A percentile compares a stretch with the other conserved stretches of the same genome.
Evolutionary conservation across 345 rosid genomes (phyloP).

Genomic region (Citrus trifoliata): DNA sequence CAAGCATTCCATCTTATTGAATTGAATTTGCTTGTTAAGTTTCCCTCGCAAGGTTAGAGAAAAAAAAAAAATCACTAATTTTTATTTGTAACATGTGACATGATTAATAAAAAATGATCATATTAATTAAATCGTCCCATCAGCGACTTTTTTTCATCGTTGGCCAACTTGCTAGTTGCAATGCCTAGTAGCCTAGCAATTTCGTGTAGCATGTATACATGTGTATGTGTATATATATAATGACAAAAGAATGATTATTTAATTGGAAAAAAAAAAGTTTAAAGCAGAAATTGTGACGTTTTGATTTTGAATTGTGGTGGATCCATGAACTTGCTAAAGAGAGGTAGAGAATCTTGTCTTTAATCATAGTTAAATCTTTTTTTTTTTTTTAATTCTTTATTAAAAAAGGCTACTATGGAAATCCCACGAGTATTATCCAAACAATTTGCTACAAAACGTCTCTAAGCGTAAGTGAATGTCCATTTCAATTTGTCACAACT

Average conservation of each 20-base stretch:
- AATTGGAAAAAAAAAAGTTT: neutral
- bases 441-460: neutral
- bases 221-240: neutral
- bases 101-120: neutral
- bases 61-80: too few relatives aligned
- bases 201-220: neutral
- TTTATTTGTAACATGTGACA: neutral
- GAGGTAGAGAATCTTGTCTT: constrained; percentile 9
- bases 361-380: neutral
- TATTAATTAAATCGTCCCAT: neutral
- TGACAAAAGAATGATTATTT: neutral
- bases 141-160: neutral
- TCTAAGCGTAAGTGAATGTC: neutral
- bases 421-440: neutral
- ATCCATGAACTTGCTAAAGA: neutral
- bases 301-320: constrained; percentile 3
- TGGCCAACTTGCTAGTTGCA: neutral
- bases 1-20: neutral
- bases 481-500: constrained; percentile 18
- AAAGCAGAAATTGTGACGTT: neutral
- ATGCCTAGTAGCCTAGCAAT: neutral
- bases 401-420: neutral
- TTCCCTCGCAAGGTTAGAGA: too few relatives aligned
- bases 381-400: neutral
- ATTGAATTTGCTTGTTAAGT: neutral